phyloP scores from a whole-genome alignment of 2,329 filamentous ascomycete species.

The Fusarium redolens region DNA sequence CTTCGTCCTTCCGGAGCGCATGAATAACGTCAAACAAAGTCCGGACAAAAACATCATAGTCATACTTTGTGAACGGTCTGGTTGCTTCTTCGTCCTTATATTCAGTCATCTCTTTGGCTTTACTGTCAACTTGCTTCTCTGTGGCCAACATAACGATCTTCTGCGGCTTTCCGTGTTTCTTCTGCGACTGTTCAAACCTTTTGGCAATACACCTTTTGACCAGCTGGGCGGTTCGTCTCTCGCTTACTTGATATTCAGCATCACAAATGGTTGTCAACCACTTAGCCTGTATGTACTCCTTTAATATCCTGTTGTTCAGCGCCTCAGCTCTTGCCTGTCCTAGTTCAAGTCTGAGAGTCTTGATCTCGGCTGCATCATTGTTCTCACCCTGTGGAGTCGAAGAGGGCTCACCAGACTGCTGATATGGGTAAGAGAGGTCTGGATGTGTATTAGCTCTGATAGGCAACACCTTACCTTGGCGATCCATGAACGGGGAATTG shows the following conservation, averaged over 20 bases:
- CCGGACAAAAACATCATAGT: not conserved
- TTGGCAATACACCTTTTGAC: rapidly evolving
- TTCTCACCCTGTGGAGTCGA: rapidly evolving
- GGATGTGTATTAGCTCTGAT: not conserved
- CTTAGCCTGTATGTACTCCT: not conserved
- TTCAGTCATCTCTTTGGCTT: not conserved
- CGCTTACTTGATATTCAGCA: not conserved
- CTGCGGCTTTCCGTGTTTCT: not conserved
- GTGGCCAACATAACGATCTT: not conserved
- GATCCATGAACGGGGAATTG: not conserved
- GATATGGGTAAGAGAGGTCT: not conserved
- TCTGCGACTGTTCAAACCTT: not conserved
- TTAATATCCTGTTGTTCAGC: not conserved
- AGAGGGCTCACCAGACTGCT: rapidly evolving
- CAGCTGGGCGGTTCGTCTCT: not conserved
- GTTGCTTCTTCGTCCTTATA: not conserved
- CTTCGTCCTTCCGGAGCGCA: not conserved
- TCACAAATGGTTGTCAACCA: not conserved
- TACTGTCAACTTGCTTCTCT: not conserved
- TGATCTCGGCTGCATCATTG: rapidly evolving
- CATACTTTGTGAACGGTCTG: not conserved
- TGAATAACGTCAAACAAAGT: not conserved
- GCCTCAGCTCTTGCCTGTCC: not conserved
- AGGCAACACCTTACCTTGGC: not conserved
- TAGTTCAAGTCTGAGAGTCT: not conserved